phyloP scores from a whole-genome alignment of 176 grass and related monocot species.

The Themeda triandra region DNA sequence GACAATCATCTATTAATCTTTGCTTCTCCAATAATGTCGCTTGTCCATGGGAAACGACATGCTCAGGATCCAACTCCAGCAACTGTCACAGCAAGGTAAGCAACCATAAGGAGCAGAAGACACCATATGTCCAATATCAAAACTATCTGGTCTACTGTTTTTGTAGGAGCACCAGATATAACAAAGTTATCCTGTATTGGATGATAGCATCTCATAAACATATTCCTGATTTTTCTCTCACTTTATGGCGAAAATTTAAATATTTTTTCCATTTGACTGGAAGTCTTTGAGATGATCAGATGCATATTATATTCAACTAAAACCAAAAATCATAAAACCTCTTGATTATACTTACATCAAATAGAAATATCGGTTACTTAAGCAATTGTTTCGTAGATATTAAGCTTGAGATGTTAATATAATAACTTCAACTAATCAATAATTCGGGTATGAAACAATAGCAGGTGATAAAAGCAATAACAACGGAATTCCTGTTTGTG shows the following conservation, averaged over 20 bases:
- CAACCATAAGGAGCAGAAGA: not conserved
- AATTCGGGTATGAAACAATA: not conserved
- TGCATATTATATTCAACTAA: not conserved
- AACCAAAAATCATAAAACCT: not conserved
- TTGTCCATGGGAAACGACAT: conserved; percentile 62
- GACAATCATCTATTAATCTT: conserved; percentile 62
- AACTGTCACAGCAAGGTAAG: conserved; percentile 50
- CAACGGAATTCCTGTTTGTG: not conserved
- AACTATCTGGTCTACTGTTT: not conserved
- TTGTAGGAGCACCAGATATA: not conserved
- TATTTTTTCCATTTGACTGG: conserved; percentile 3
- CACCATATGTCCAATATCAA: not conserved
- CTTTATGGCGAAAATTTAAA: not conserved
- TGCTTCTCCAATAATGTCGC: conserved; percentile 62
- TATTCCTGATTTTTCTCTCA: not conserved
- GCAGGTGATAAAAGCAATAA: not conserved
- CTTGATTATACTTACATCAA: not conserved
- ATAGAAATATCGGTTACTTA: not conserved
- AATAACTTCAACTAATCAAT: not conserved
- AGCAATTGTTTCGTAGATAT: not conserved
- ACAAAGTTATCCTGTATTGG: not conserved
- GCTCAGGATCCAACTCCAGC: conserved; percentile 68
- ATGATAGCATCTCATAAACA: not conserved
- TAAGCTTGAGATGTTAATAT: not conserved
- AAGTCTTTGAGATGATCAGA: not conserved